phyloP scores from a whole-genome alignment of 495 filamentous ascomycete species.

The Penicillium parvum region DNA sequence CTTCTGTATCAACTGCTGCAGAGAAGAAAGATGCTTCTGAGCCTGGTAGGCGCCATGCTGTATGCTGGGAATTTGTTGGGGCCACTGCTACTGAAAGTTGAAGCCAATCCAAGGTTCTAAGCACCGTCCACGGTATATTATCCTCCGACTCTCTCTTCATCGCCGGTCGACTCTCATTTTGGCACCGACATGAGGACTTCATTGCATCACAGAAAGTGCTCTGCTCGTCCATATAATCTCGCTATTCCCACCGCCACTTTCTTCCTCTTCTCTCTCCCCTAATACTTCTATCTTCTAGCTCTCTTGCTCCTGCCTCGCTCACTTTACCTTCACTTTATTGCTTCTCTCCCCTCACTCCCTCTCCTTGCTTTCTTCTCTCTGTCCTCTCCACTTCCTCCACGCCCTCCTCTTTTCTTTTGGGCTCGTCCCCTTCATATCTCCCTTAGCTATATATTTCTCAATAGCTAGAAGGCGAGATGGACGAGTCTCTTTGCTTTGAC shows the following conservation, averaged over 20 bases:
- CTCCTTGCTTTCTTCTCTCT: not conserved
- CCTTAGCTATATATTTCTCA: too few species aligned
- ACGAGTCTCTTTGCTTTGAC: too few species aligned
- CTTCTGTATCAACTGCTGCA: not conserved
- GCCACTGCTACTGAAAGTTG: slow-evolving; percentile 22
- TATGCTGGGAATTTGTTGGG: slow-evolving; percentile 41
- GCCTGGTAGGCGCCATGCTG: slow-evolving; percentile 10
- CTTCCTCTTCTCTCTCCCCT: not conserved
- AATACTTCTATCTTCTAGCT: not conserved
- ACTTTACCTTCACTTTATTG: not conserved
- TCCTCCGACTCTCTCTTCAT: too few species aligned
- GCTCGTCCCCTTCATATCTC: too few species aligned
- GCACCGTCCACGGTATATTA: too few species aligned
- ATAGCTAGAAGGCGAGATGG: too few species aligned
- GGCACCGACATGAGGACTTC: not conserved
- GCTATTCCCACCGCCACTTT: not conserved
- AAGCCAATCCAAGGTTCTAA: not conserved
- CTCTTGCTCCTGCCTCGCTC: not conserved
- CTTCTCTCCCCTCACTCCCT: not conserved
- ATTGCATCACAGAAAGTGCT: slow-evolving; percentile 1
- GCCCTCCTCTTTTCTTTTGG: not conserved
- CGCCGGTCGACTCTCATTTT: too few species aligned
- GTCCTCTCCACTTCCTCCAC: not conserved
- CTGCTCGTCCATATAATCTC: not conserved
- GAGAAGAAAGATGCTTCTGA: not conserved